Evolutionary conservation across 78 protist genomes (phyloP), one percentile per base, ranked within the genome.

Genomic region (Dictyostelium purpureum): DNA sequence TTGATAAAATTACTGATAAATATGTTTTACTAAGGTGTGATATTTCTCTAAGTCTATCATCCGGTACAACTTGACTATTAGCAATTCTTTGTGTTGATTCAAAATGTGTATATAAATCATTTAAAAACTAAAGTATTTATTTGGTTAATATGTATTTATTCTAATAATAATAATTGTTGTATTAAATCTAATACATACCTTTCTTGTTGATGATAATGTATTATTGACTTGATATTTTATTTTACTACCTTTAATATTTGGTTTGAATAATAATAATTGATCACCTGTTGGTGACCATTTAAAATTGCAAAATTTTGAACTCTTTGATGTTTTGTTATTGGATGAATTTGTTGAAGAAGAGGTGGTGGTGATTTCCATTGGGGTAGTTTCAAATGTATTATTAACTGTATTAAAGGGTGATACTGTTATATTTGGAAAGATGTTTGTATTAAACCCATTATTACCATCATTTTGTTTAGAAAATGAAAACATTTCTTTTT

Each of bases 41-140:
- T n/a, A 83, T 57, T 59, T 83, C 90, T 43, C 80, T 51, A 40
- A 67, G 74, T 71, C 90, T 83, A 40, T 71, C 80, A 51, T 83
- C 90, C 4, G 90, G 80, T 21, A 79, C 24, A 12, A 63, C 28
- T 69, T 21, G 31, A 57, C 38, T 24, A 5, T 45, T 28, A 7
- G 28, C 26, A 40, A 56, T 40, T 33, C 38, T 47, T 45, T 83
- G 90, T 40, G 71, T 49, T 24, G 79, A 43, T 45, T 35, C 65
- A 57, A 83, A 83, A 19, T 83, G 78, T 43, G 80, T 54, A 73
- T 57, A 83, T 40, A 83, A 70, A 56, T 83, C 90, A 83, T 71
- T 83, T 18, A 71, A 83, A 31, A 70, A 82, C 90, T 82, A 67
- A 43, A 77, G 11, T 5, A 6, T 66, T 14, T 9, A 66, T 37